Evolutionary conservation across 2,329 filamentous ascomycete species (phyloP), one percentile per base, ranked within the genome.

Genomic region (Talaromyces pinophilus): DNA sequence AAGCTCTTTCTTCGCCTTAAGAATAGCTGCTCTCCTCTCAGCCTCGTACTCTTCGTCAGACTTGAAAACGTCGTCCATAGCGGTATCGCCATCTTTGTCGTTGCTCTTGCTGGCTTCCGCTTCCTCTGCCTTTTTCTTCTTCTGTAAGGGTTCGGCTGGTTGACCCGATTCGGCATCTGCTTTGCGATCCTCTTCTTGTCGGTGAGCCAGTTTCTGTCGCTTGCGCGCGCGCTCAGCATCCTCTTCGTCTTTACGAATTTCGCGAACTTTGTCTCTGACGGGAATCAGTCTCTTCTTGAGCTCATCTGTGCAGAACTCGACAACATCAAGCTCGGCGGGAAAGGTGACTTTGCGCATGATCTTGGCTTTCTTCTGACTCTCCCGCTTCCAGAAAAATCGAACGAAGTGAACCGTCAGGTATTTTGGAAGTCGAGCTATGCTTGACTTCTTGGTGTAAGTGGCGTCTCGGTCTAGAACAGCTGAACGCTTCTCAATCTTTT

Each of bases 301-400:
- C 63, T 95, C 90, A 30, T 98, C 93, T 13, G 93, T 94, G 79
- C 95, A 99, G 80, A 97, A 97, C 76, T 99, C 95, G 25, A 96
- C 89, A 46, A 92, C 88, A 74, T 99, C 95, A 40, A 99, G 83
- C 79, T 99, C 95, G 61, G 92, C 89, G 6, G 94, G 94, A 77
- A 99, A 99, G 0, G 92, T 94, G 66, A 99, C 95, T 81, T 98
- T 99, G 77, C 93, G 92, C 92, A 99, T 94, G 73, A 99, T 99
- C 85, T 99, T 99, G 71, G 94, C 93, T 85, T 99, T 99, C 84
- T 98, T 98, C 79, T 96, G 90, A 3, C 92, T 93, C 71, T 96
- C 92, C 57, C 90, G 88, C 76, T 96, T 94, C 95, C 95, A 99
- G 83, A 94, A 97, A 82, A 99, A 99, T 70, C 95, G 92, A 65